phyloP scores from a whole-genome alignment of 805 yeast species.

The Teunomyces lycoperdinae region DNA sequence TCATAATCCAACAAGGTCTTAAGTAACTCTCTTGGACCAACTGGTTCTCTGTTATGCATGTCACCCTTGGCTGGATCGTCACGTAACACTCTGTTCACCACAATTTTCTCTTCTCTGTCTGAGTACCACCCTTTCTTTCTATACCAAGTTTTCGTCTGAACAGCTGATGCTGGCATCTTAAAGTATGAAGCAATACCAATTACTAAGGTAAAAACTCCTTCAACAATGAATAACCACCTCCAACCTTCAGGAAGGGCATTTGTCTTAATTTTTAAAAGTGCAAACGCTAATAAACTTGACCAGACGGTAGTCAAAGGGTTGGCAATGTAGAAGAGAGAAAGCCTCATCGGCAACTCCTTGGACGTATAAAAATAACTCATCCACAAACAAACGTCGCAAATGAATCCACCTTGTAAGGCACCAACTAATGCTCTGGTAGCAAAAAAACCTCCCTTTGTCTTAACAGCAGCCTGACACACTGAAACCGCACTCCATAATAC shows the following conservation, averaged over 20 bases:
- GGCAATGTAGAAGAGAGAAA: slow-evolving; percentile 23
- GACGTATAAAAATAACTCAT: slow-evolving; percentile 35
- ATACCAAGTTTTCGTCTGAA: slow-evolving; percentile 21
- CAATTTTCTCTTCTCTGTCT: slow-evolving; percentile 25
- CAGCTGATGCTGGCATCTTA: slow-evolving; percentile 54
- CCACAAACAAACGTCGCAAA: slow-evolving; percentile 30
- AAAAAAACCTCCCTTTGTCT: slow-evolving; percentile 21
- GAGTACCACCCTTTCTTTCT: slow-evolving; percentile 25
- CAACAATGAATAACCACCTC: slow-evolving; percentile 24
- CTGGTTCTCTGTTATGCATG: slow-evolving; percentile 28
- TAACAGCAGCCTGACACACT: slow-evolving; percentile 24
- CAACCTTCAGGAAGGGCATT: slow-evolving; percentile 16
- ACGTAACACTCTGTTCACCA: slow-evolving; percentile 28
- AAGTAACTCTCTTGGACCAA: slow-evolving; percentile 17
- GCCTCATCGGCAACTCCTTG: slow-evolving; percentile 24
- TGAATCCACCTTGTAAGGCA: slow-evolving; percentile 34
- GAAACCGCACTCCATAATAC: slow-evolving; percentile 24
- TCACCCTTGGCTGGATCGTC: slow-evolving; percentile 32
- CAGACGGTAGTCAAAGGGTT: slow-evolving; percentile 18
- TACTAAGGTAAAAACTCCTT: slow-evolving; percentile 18
- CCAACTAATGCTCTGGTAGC: slow-evolving; percentile 31
- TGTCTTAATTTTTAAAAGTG: slow-evolving; percentile 16
- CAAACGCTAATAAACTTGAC: slow-evolving; percentile 20
- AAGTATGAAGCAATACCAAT: slow-evolving; percentile 19
- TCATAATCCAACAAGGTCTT: slow-evolving; percentile 22